Evolutionary conservation across 768 basidiomycete genomes (phyloP).

Genomic region (Pleurotus cornucopiae): DNA sequence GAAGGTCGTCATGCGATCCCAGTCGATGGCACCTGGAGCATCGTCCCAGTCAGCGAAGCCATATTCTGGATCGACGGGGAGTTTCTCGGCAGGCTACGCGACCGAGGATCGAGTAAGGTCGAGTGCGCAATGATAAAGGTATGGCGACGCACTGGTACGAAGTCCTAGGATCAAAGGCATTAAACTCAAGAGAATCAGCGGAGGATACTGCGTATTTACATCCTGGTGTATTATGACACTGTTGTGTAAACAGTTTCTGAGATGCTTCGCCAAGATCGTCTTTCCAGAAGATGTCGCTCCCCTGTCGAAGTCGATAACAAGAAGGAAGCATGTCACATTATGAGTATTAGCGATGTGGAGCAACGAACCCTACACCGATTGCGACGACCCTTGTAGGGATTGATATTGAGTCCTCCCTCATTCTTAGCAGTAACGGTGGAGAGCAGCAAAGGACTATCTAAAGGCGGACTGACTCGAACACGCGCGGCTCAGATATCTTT

Average conservation of each 20-base stretch:
- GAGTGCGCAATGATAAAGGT: not conserved
- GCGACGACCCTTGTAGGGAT: not conserved
- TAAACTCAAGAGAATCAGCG: not conserved
- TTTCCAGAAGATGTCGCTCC: slow-evolving; percentile 2
- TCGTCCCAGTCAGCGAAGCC: slow-evolving; percentile 1
- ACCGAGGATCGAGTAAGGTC: not conserved
- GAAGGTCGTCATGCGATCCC: not conserved
- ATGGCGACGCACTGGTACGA: not conserved
- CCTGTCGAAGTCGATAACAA: not conserved
- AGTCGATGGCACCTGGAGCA: not conserved
- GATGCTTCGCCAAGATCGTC: slow-evolving; percentile 1
- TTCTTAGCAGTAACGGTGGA: not conserved
- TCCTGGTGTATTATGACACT: slow-evolving; percentile 6
- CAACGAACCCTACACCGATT: slow-evolving; percentile 2
- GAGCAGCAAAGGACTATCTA: too few relatives aligned
- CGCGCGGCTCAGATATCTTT: too few relatives aligned
- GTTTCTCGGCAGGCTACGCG: not conserved
- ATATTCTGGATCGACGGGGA: not conserved
- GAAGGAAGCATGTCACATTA: too few relatives aligned
- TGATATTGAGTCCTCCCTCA: not conserved
- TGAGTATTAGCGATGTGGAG: too few relatives aligned
- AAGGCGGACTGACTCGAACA: too few relatives aligned
- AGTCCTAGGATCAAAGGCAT: not conserved
- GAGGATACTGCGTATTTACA: not conserved
- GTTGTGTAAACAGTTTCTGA: not conserved